Base-by-base conservation (phyloP, 2,329 filamentous ascomycete genomes). In the Grosmannia serpens region DNA sequence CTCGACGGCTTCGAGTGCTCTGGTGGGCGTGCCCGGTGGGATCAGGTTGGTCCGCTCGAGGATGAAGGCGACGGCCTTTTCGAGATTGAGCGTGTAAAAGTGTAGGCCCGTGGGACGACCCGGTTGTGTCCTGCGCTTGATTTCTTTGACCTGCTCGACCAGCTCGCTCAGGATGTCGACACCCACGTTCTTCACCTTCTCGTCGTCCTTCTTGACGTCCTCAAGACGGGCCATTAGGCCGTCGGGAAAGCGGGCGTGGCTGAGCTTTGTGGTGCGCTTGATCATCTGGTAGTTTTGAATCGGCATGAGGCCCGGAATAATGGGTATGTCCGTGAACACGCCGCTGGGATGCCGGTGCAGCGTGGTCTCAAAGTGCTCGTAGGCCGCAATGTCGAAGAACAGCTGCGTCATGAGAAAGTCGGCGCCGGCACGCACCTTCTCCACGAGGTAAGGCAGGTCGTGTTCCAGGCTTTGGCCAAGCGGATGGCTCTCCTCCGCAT, bases 401-500 rank as follows among this genome's bases (percentile, higher is more conserved):
- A 99, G 79, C 71, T 99, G 94, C 1, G 94, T 97, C 89, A 99
- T 96, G 72, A 99, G 88, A 69, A 99, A 99, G 73, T 97, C 91
- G 55, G 91, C 94, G 1, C 94, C 94, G 4, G 94, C 94, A 65
- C 86, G 79, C 1, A 87, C 87, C 78, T 99, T 99, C 64, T 96
- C 91, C 13, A 95, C 83, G 57, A 99, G 77, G 67, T 88, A 95
- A 0, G 91, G 89, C 60, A 99, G 74, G 72, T 99, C 94, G 62
- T 88, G 81, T 67, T 95, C 89, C 44, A 85, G 67, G 64, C 79
- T 83, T 72, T 86, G 83, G 29, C 78, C 81, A 38, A 77, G 69
- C 1, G 92, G 92, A 70, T 95, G 87, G 61, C 86, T 89, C 71
- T 95, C 90, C 68, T 96, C 91, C 7, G 91, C 87, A 70, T 97